Conservation (phyloP, 2,329 filamentous ascomycete genomes). For the Neurospora crassa region DNA sequence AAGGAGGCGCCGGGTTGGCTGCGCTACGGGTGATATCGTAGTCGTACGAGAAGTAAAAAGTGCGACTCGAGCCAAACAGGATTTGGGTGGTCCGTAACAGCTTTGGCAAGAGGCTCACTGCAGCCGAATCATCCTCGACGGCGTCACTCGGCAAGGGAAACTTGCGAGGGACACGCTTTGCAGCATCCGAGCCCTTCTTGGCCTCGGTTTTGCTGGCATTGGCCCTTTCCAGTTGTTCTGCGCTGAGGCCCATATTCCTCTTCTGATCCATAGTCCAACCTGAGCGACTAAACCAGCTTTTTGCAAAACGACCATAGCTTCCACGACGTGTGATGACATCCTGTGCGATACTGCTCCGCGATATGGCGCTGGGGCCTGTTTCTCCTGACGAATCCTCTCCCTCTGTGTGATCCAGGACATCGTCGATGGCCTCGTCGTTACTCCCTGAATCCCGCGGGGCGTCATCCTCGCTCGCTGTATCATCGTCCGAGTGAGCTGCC, state of each 20-base stretch:
- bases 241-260: conserved; percentile 58
- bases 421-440: conserved; percentile 34
- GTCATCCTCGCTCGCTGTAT: conserved; percentile 39
- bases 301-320: conserved; percentile 79
- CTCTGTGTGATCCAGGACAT: conserved; percentile 25
- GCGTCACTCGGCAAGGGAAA: conserved; percentile 20
- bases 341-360: conserved; percentile 61
- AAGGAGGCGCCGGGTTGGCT: conserved; percentile 28
- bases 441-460: conserved; percentile 24
- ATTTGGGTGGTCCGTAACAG: conserved; percentile 75
- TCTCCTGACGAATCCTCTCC: conserved; percentile 20
- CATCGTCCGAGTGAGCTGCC: conserved; percentile 21
- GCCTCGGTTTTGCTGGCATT: conserved; percentile 16
- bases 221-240: conserved; percentile 27
- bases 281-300: conserved; percentile 81
- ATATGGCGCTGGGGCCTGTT: conserved; percentile 22
- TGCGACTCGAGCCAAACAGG: conserved; percentile 70
- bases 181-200: conserved; percentile 22
- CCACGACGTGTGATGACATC: conserved; percentile 80
- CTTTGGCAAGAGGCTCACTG: conserved; percentile 63
- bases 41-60: conserved; percentile 95
- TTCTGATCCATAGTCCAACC: conserved; percentile 69
- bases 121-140: conserved; percentile 21
- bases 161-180: conserved; percentile 17
- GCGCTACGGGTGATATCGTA: conserved; percentile 73